Percentiles rank a stretch among this genome's conserved stretches.
phyloP scores from a whole-genome alignment of 2,329 filamentous ascomycete species.

The Dactylellina drechsleri region DNA sequence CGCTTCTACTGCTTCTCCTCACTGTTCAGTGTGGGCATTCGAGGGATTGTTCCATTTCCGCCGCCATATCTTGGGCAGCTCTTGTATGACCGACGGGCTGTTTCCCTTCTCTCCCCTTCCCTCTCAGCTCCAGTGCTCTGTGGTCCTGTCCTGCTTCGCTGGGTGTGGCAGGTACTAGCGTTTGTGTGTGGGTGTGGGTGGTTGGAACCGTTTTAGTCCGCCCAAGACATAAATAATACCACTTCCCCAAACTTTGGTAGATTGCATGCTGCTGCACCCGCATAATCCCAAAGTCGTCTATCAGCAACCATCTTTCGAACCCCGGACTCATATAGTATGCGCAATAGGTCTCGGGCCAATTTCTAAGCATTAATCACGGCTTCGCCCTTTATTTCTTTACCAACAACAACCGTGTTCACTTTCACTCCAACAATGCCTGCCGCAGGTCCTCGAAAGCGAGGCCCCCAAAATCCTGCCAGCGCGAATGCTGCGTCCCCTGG shows the following conservation, averaged over 20 bases:
- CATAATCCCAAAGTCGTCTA: constrained; percentile 40
- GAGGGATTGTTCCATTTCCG: constrained; percentile 15
- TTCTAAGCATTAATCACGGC: constrained; percentile 23
- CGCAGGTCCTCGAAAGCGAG: constrained; percentile 43
- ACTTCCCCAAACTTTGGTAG: constrained; percentile 49
- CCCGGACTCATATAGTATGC: constrained; percentile 32
- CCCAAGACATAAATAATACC: constrained; percentile 54
- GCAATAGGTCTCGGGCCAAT: constrained; percentile 27
- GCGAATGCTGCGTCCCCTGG: constrained; percentile 43
- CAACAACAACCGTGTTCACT: constrained; percentile 29
- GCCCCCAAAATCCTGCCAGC: constrained; percentile 31
- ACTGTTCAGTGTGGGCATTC: constrained; percentile 10
- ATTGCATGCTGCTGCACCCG: constrained; percentile 51
- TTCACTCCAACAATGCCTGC: constrained; percentile 46
- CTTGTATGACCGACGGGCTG: constrained; percentile 52
- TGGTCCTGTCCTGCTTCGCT: constrained; percentile 39
- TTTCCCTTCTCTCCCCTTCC: constrained; percentile 48
- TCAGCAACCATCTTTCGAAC: constrained; percentile 31
- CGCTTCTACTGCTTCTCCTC: constrained; percentile 10
- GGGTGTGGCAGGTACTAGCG: constrained; percentile 52
- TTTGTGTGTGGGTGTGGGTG: constrained; percentile 51
- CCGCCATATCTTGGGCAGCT: constrained; percentile 40
- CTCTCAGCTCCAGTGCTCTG: constrained; percentile 53
- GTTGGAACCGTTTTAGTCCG: constrained; percentile 53
- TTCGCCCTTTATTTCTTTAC: constrained; percentile 15